phyloP scores from a whole-genome alignment of 352 stramenopile genomes.

The Lagenidium giganteum region DNA sequence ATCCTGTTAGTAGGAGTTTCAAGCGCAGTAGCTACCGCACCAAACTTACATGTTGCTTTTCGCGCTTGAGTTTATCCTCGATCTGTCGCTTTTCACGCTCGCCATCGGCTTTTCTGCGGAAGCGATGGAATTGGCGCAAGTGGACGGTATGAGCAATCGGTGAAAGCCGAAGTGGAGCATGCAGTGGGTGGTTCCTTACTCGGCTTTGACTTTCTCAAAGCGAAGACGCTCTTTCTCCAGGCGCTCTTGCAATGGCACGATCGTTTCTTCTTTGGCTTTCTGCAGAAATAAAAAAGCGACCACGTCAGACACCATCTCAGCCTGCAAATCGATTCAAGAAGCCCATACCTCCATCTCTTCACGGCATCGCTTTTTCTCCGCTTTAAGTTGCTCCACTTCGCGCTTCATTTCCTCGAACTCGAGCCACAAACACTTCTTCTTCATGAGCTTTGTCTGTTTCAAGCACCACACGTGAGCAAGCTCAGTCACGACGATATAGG shows the following conservation, averaged over 20 bases:
- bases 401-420: constrained; percentile 74
- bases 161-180: too few relatives aligned
- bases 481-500: too few relatives aligned
- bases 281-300: constrained; percentile 14
- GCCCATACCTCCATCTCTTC: constrained; percentile 56
- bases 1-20: not conserved
- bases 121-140: not conserved
- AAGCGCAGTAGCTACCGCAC: too few relatives aligned
- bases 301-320: too few relatives aligned
- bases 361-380: constrained; percentile 60
- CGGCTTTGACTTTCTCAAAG: constrained; percentile 47
- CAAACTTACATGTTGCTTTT: constrained; percentile 39
- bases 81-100: constrained; percentile 45
- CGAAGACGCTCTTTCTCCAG: constrained; percentile 67
- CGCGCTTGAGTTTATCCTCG: constrained; percentile 58
- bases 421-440: constrained; percentile 86
- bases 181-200: too few relatives aligned
- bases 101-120: constrained; percentile 37
- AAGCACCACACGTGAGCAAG: not conserved
- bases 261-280: constrained; percentile 58
- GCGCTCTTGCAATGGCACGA: constrained; percentile 57
- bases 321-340: not conserved
- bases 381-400: constrained; percentile 61
- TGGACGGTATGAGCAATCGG: too few relatives aligned
- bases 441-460: constrained; percentile 67